Conservation (phyloP, 2,329 filamentous ascomycete genomes). For the Fonsecaea erecta region DNA sequence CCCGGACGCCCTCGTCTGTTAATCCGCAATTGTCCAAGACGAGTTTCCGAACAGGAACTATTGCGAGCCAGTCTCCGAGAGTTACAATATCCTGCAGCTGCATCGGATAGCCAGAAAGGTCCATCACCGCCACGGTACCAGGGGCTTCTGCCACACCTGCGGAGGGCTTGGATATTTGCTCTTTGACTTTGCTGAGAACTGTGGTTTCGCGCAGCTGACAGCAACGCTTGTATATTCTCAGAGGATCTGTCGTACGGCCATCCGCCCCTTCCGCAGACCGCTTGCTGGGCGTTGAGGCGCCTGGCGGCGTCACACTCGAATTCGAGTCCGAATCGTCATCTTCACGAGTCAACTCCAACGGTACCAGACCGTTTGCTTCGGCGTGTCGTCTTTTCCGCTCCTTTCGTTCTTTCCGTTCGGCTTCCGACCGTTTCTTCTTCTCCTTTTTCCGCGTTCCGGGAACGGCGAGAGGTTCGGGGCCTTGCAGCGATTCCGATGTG, state of each 20-base stretch:
- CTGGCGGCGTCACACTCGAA: constrained; percentile 42
- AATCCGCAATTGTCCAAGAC: constrained; percentile 86
- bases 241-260: constrained; percentile 86
- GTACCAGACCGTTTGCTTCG: constrained; percentile 83
- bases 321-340: constrained; percentile 62
- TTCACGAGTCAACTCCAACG: constrained; percentile 78
- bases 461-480: constrained; percentile 45
- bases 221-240: constrained; percentile 90
- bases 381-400: constrained; percentile 84
- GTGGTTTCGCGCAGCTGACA: constrained; percentile 93
- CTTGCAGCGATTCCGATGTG: constrained; percentile 7
- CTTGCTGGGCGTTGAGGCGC: constrained; percentile 39
- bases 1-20: constrained; percentile 82
- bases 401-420: constrained; percentile 88
- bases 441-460: constrained; percentile 76
- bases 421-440: constrained; percentile 94
- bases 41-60: constrained; percentile 87
- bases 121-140: constrained; percentile 80
- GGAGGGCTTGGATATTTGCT: constrained; percentile 77
- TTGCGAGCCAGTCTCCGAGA: constrained; percentile 88
- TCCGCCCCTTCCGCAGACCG: constrained; percentile 61
- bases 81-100: constrained; percentile 83
- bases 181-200: constrained; percentile 87
- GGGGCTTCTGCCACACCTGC: constrained; percentile 66
- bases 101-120: constrained; percentile 83